Evolutionary conservation across 164 flowering plant genomes (phyloP).

Genomic region (Nymphaea thermarum): DNA sequence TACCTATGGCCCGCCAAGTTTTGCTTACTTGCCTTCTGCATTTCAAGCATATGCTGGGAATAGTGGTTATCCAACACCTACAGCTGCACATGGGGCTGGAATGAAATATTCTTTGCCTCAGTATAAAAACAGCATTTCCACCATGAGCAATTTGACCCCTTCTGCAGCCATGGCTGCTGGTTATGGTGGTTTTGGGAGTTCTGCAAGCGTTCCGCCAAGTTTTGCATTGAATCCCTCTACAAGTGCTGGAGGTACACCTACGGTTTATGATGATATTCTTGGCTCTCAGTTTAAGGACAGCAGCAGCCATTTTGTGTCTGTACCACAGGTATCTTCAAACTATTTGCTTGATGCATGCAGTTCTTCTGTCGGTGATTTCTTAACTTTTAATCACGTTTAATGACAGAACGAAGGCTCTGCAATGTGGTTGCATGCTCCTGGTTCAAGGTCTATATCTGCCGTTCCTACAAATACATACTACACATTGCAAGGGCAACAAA

Average conservation of each 20-base stretch:
- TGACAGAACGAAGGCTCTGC: constrained; percentile 57
- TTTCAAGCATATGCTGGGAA: constrained; percentile 78
- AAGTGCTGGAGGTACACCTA: constrained; percentile 46
- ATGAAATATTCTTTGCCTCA: constrained; percentile 54
- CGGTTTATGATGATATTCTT: constrained; percentile 65
- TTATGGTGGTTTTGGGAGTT: constrained; percentile 74
- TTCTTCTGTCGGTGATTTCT: background rate
- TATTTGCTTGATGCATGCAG: background rate
- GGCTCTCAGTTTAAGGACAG: constrained; percentile 77
- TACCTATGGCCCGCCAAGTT: constrained; percentile 46
- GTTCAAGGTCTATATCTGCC: constrained; percentile 66
- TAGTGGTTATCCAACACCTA: constrained; percentile 72
- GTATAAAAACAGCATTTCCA: constrained; percentile 58
- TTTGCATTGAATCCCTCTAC: constrained; percentile 53
- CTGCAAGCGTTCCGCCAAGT: constrained; percentile 50
- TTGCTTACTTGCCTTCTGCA: constrained; percentile 23
- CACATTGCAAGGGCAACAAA: constrained; percentile 53
- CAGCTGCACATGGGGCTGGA: constrained; percentile 36
- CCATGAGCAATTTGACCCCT: constrained; percentile 64
- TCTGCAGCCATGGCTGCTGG: constrained; percentile 64
- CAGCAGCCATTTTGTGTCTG: constrained; percentile 42
- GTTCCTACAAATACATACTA: constrained; percentile 66
- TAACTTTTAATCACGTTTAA: background rate
- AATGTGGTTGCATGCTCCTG: constrained; percentile 73
- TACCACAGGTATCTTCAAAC: constrained; percentile 54